Conservation (phyloP, 2,329 filamentous ascomycete genomes). For the Sporothrix pseudoabietina region DNA sequence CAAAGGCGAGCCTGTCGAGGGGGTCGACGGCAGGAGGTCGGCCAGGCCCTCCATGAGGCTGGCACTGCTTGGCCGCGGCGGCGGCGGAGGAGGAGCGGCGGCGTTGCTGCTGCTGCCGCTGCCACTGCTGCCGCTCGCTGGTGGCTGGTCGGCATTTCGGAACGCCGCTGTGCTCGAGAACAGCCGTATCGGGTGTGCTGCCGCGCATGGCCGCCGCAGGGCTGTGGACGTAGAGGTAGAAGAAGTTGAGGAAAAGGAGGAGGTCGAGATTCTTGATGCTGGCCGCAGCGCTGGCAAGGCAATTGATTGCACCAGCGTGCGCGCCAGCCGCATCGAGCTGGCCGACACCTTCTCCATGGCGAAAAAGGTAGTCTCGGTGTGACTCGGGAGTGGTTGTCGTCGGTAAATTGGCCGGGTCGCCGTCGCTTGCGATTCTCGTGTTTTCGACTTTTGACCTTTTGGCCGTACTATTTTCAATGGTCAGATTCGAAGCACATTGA, state of each 20-base stretch:
- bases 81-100: not conserved
- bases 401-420: not conserved
- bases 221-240: constrained; percentile 12
- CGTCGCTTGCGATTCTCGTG: not conserved
- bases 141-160: constrained; percentile 22
- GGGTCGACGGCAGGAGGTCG: constrained; percentile 31
- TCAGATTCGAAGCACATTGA: constrained; percentile 1
- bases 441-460: not conserved
- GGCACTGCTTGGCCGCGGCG: constrained; percentile 24
- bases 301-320: constrained; percentile 44
- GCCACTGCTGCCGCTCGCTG: not conserved
- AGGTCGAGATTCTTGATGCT: not conserved
- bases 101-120: not conserved
- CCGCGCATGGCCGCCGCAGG: constrained; percentile 19
- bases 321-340: constrained; percentile 49
- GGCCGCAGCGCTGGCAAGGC: constrained; percentile 18
- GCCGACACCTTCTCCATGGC: constrained; percentile 50
- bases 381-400: not conserved
- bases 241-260: not conserved
- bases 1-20: not conserved
- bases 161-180: constrained; percentile 27
- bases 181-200: constrained; percentile 17
- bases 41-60: constrained; percentile 34
- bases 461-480: not conserved
- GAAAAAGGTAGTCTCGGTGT: not conserved